Percentiles rank a stretch among this genome's conserved stretches.
phyloP scores from a whole-genome alignment of 2,329 filamentous ascomycete species.

The Hymenoscyphus occultus region DNA sequence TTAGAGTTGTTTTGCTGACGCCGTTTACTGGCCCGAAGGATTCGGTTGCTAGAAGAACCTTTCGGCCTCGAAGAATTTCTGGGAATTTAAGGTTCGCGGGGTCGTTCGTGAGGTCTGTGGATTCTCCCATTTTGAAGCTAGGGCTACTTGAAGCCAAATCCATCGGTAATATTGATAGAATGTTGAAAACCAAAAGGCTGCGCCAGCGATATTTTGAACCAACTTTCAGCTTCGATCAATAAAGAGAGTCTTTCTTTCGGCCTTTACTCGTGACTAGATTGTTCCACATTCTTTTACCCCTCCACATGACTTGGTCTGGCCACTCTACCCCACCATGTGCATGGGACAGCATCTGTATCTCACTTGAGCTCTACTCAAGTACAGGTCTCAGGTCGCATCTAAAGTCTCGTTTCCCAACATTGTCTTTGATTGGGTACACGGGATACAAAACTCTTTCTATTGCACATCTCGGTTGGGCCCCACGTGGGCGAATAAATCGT shows the following conservation, averaged over 20 bases:
- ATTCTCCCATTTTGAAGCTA: neutral
- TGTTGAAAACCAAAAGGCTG: no score
- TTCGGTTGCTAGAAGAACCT: conserved; percentile 65
- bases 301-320: conserved; percentile 1
- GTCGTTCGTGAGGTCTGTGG: conserved; percentile 22
- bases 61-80: conserved; percentile 52
- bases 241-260: no score
- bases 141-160: neutral
- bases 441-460: neutral
- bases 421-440: conserved; percentile 14
- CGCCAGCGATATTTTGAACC: no score
- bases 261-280: neutral
- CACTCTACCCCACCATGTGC: neutral
- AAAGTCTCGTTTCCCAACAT: conserved; percentile 13
- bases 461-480: neutral
- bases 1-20: conserved; percentile 68
- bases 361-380: neutral
- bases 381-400: neutral
- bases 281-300: neutral
- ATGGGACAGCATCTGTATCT: neutral
- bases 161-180: neutral
- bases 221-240: neutral
- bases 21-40: conserved; percentile 72
- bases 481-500: conserved; percentile 25
- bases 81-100: conserved; percentile 38